phyloP scores from a whole-genome alignment of 192 early-diverging fungal species.

The Podila horticola region DNA sequence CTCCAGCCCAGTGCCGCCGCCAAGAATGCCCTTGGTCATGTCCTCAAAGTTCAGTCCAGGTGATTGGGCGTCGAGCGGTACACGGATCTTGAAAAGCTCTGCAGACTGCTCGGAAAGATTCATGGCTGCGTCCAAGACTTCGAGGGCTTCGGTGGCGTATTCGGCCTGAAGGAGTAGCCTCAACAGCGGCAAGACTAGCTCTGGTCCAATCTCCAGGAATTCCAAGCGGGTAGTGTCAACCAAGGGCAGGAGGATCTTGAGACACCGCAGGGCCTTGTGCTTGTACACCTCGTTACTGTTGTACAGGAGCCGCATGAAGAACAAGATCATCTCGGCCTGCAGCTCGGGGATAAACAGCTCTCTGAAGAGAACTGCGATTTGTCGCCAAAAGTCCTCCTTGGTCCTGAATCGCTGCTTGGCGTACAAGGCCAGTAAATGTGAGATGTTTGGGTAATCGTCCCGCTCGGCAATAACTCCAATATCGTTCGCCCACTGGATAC shows the following conservation, averaged over 20 bases:
- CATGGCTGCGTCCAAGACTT: constrained; percentile 79
- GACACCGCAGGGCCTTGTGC: constrained; percentile 67
- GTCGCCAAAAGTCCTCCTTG: constrained; percentile 80
- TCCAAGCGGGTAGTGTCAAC: constrained; percentile 53
- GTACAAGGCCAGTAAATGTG: constrained; percentile 66
- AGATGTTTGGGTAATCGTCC: constrained; percentile 58
- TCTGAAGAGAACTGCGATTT: constrained; percentile 66
- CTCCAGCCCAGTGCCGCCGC: constrained; percentile 46
- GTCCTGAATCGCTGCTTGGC: constrained; percentile 71
- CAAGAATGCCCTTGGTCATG: constrained; percentile 50
- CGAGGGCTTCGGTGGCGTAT: constrained; percentile 71
- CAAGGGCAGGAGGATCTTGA: constrained; percentile 74
- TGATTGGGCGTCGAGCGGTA: constrained; percentile 36
- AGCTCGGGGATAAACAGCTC: constrained; percentile 73
- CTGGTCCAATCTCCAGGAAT: constrained; percentile 64
- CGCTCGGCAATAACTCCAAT: constrained; percentile 62
- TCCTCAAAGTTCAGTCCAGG: constrained; percentile 44
- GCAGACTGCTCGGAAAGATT: constrained; percentile 45
- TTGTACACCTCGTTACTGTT: constrained; percentile 71
- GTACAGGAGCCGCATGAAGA: constrained; percentile 69
- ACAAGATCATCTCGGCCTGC: constrained; percentile 66
- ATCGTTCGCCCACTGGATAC: constrained; percentile 61
- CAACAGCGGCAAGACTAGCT: constrained; percentile 75
- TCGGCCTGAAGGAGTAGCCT: constrained; percentile 67
- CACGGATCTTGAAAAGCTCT: constrained; percentile 47